These are phyloP conservation scores for Neonectria sp. DNA, from an alignment of 2,329 filamentous ascomycete species.

Conservation along the genomic window DNA sequence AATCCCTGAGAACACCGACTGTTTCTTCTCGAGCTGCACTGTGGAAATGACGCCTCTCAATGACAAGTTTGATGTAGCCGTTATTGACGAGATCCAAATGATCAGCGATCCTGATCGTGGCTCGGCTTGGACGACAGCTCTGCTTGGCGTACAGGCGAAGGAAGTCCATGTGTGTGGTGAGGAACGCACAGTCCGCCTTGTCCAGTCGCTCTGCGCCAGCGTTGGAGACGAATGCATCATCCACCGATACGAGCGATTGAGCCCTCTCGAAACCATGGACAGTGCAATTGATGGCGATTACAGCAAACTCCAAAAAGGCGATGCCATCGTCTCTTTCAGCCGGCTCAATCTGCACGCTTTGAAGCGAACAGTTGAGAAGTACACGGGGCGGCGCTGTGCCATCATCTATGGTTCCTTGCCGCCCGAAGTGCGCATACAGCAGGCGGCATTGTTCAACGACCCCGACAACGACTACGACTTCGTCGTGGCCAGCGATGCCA, in stretches of 20 bases:
- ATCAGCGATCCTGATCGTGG: slow-evolving; percentile 85
- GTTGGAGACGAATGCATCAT: slow-evolving; percentile 88
- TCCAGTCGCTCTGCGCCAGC: slow-evolving; percentile 82
- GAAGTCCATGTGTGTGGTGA: slow-evolving; percentile 97
- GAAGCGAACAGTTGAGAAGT: slow-evolving; percentile 82
- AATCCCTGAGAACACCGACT: slow-evolving; percentile 71
- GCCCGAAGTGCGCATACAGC: slow-evolving; percentile 91
- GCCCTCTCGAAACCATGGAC: slow-evolving; percentile 78
- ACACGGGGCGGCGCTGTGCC: slow-evolving; percentile 85
- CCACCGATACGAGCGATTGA: slow-evolving; percentile 88
- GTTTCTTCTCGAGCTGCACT: slow-evolving; percentile 84
- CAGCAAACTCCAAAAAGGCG: slow-evolving; percentile 83
- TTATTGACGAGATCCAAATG: slow-evolving; percentile 99
- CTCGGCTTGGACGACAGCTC: slow-evolving; percentile 94
- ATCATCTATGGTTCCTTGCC: slow-evolving; percentile 94
- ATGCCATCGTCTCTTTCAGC: slow-evolving; percentile 91
- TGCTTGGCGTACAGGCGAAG: slow-evolving; percentile 87
- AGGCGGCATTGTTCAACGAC: slow-evolving; percentile 95
- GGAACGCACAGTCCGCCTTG: slow-evolving; percentile 83
- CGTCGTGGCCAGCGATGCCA: slow-evolving; percentile 93
- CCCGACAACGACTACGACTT: slow-evolving; percentile 96
- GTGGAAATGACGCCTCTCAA: slow-evolving; percentile 86
- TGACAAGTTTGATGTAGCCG: slow-evolving; percentile 82
- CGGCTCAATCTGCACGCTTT: slow-evolving; percentile 85
- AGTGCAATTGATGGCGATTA: slow-evolving; percentile 76